Evolutionary conservation across 148 eudicot genomes (phyloP), one percentile per base, ranked within the genome.

Genomic region (Chenopodium berlandieri): DNA sequence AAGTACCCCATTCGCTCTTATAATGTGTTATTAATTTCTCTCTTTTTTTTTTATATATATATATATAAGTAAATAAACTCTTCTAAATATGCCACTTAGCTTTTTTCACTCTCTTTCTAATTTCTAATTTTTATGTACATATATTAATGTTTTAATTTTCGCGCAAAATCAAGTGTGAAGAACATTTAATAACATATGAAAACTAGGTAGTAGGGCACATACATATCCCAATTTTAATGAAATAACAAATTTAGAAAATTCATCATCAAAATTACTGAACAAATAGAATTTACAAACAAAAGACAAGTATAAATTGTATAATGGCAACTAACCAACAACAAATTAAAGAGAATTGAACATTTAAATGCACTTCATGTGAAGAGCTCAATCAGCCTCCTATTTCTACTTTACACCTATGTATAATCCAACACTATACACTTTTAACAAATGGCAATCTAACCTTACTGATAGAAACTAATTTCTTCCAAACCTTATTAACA

Each of bases 331-430:
- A 69, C n/a, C 44, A 40, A 40, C 44, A 40, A 40, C 44, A 40
- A 0, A 40, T 40, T 40, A 65, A 77, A 2, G 13, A 78, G 54
- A 73, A 40, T 72, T 80, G 70, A 60, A 60, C 60, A 73, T 16
- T 72, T 40, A 40, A 40, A 40, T 72, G 70, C 71, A 60, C 30
- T 14, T 72, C 77, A 40, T 80, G 82, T 80, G 82, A 48, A 71
- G 46, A 37, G n/a, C 31, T 71, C 52, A 27, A 37, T 64, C 31
- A 19, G 22, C 67, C 34, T 76, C 48, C 78, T 76, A 19, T 56
- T 34, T 46, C 40, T 34, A 34, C 82, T 80, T 80, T 80, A 80
- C 82, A 80, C 76, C 82, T 78, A 27, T 78, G 63, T 71, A 50
- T 20, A 56, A 68, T 78, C 58, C 63, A 67, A n/a, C 69, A 71